Conservation (phyloP, 176 grass and related monocot species). For the Cenchrus americanus region DNA sequence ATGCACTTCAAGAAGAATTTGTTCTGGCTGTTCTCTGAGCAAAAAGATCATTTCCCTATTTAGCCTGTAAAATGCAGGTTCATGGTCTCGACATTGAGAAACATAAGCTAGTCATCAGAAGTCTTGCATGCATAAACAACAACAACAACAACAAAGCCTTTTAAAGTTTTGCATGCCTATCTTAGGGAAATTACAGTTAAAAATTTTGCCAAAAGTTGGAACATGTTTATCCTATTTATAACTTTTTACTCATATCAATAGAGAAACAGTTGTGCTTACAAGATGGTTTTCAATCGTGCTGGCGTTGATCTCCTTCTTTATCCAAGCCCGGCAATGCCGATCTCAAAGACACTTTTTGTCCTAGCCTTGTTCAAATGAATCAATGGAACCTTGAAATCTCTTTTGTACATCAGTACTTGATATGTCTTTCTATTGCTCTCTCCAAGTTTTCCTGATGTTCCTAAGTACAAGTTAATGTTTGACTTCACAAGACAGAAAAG, state of each 20-base stretch:
- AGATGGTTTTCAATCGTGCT: neutral
- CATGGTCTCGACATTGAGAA: neutral
- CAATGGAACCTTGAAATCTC: no score
- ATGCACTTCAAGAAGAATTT: no score
- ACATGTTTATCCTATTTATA: neutral
- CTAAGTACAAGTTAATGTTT: neutral
- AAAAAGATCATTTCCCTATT: no score
- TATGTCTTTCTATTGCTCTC: no score
- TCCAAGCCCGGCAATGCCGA: no score
- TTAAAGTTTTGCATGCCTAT: neutral
- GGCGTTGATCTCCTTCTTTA: no score
- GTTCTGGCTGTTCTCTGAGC: no score
- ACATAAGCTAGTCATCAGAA: neutral
- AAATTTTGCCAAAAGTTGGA: neutral
- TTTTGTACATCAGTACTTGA: neutral
- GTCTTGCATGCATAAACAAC: neutral
- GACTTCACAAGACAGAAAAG: neutral
- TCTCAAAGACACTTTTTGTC: neutral
- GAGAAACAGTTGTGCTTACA: neutral
- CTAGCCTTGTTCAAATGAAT: neutral
- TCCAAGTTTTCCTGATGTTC: no score
- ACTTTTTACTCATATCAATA: neutral
- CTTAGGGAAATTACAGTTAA: neutral
- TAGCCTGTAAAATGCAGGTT: no score
- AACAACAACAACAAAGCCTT: neutral